A percentile compares a stretch with the other conserved stretches of the same genome.
phyloP scores from a whole-genome alignment of 2,329 filamentous ascomycete species.

The Colletotrichum sp. region DNA sequence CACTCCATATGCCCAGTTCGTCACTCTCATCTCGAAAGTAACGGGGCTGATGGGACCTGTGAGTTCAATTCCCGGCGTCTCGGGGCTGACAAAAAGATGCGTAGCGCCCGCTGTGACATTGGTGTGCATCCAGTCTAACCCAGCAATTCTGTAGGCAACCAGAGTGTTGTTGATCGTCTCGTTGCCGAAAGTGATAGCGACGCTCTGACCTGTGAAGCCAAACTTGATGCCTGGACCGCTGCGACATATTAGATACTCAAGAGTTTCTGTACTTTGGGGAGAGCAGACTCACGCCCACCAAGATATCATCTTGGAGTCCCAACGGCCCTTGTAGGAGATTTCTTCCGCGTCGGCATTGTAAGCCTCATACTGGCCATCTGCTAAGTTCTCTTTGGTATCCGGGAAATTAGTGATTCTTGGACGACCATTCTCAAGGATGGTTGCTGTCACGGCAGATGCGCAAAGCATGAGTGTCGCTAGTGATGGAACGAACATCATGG shows the following conservation, averaged over 20 bases:
- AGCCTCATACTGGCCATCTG: conserved; percentile 39
- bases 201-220: conserved; percentile 57
- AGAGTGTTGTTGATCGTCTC: conserved; percentile 54
- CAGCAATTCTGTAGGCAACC: conserved; percentile 62
- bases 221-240: conserved; percentile 60
- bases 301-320: conserved; percentile 64
- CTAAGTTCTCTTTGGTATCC: conserved; percentile 41
- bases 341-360: conserved; percentile 58
- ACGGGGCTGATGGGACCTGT: conserved; percentile 47
- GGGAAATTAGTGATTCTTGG: conserved; percentile 43
- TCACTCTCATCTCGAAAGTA: conserved; percentile 62
- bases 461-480: conserved; percentile 21
- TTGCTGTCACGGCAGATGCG: conserved; percentile 27
- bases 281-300: conserved; percentile 60
- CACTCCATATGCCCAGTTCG: conserved; percentile 66
- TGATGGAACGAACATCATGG: neutral
- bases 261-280: neutral
- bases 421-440: conserved; percentile 47
- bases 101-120: conserved; percentile 63
- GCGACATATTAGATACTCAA: neutral
- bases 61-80: conserved; percentile 48
- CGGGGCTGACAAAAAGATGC: conserved; percentile 56
- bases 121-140: conserved; percentile 65
- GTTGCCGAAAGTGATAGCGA: conserved; percentile 60
- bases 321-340: conserved; percentile 66